phyloP scores from a whole-genome alignment of 176 grass and related monocot species.

The Panicum miliaceum region DNA sequence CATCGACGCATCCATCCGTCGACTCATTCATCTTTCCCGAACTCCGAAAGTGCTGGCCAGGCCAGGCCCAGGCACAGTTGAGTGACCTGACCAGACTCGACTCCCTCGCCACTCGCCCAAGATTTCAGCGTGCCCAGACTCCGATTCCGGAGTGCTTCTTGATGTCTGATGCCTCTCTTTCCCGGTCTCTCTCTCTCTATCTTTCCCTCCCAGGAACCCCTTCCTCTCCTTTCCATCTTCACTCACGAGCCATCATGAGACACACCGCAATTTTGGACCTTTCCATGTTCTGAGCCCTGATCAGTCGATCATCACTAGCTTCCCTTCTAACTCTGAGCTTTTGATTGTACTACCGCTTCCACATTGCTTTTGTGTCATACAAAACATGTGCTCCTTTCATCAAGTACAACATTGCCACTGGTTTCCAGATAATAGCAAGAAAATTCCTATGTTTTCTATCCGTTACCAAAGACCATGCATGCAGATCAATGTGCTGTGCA shows the following conservation, averaged over 20 bases:
- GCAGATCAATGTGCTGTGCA: neutral
- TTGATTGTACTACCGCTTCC: neutral
- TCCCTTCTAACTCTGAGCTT: neutral
- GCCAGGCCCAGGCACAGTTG: neutral
- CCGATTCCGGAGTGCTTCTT: neutral
- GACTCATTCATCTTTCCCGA: constrained; percentile 30
- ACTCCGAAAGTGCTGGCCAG: constrained; percentile 43
- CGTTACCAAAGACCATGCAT: neutral
- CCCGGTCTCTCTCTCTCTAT: neutral
- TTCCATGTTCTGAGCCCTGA: neutral
- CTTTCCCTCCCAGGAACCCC: neutral
- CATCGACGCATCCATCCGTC: neutral
- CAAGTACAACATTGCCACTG: too few relatives aligned
- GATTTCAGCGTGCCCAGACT: constrained; percentile 47
- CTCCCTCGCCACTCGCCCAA: neutral
- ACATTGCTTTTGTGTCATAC: neutral
- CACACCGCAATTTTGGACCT: constrained; percentile 14
- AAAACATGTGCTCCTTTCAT: neutral
- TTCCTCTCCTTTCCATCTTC: neutral
- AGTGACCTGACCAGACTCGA: neutral
- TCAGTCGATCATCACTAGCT: neutral
- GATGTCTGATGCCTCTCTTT: neutral
- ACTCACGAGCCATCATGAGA: constrained; percentile 22
- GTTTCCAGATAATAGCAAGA: neutral
- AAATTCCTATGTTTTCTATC: neutral